Percentiles rank a stretch among this genome's conserved stretches.
Conservation (phyloP, 495 filamentous ascomycete species). For the Tuber calosporum region DNA sequence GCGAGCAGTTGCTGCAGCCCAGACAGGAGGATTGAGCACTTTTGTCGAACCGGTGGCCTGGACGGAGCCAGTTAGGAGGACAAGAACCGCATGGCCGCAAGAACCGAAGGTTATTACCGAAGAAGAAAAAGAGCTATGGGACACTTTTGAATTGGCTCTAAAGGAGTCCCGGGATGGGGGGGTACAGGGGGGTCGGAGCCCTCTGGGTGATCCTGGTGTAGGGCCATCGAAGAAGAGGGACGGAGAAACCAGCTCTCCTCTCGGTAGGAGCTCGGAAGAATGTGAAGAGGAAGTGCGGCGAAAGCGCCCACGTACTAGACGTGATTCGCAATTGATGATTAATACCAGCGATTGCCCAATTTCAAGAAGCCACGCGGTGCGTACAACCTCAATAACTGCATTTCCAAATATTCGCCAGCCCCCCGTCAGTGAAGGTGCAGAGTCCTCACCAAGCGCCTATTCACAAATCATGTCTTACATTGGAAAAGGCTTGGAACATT, state of each 20-base stretch:
- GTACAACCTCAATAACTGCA: neutral
- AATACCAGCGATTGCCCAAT: neutral
- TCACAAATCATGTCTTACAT: conserved; percentile 3
- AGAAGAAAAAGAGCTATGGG: conserved; percentile 37
- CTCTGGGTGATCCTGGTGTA: neutral
- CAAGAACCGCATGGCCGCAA: conserved; percentile 33
- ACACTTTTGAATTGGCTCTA: conserved; percentile 39
- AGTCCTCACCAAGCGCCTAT: neutral
- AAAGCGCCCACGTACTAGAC: conserved; percentile 37
- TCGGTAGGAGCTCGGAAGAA: neutral
- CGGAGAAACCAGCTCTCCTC: conserved; percentile 15
- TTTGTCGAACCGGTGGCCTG: conserved; percentile 34
- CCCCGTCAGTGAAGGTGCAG: neutral
- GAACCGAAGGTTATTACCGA: conserved; percentile 31
- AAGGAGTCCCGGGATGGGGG: conserved; percentile 2
- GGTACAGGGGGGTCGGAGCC: neutral
- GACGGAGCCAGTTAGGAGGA: conserved; percentile 33
- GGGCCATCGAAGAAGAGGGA: conserved; percentile 26
- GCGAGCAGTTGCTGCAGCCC: conserved; percentile 36
- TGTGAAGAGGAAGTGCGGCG: conserved; percentile 30
- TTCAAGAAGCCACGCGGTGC: neutral
- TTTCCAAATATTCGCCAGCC: neutral
- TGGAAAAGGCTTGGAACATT: neutral
- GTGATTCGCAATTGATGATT: conserved; percentile 34
- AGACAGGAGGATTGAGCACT: conserved; percentile 28